Percentiles rank a stretch among this genome's conserved stretches.
These are phyloP conservation scores for Diaporthe citrichinensis DNA, from an alignment of 2,329 filamentous ascomycete genomes.

Conservation along the genomic window DNA sequence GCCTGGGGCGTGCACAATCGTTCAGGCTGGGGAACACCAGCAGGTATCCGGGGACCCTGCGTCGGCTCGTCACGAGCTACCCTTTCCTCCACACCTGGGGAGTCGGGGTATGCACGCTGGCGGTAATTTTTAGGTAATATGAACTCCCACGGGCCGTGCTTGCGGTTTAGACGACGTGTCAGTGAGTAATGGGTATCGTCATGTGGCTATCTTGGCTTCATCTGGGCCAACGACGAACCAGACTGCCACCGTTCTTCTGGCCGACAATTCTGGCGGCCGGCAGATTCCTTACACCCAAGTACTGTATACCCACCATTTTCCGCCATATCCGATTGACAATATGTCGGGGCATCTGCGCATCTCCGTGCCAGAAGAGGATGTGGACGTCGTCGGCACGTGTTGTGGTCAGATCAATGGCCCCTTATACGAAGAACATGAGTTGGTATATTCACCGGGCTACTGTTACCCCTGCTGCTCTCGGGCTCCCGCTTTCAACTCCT, in stretches of 20 bases:
- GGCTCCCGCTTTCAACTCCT: not conserved
- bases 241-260: not conserved
- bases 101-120: conserved; percentile 22
- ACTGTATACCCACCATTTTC: not conserved
- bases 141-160: conserved; percentile 26
- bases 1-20: conserved; percentile 34
- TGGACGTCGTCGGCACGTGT: not conserved
- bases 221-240: conserved; percentile 18
- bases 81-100: conserved; percentile 28
- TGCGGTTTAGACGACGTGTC: conserved; percentile 28
- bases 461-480: not conserved
- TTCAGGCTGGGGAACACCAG: not conserved
- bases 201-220: conserved; percentile 32
- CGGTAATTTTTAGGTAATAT: conserved; percentile 30
- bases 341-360: not conserved
- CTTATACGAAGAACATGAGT: not conserved
- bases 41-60: not conserved
- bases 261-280: conserved; percentile 15
- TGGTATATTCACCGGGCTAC: not conserved
- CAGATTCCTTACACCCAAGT: not conserved
- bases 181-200: conserved; percentile 33
- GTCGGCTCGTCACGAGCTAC: conserved; percentile 32
- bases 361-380: not conserved
- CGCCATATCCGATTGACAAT: not conserved
- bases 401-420: not conserved